Evolutionary conservation across 202 grass and related monocot species (phyloP), one percentile per base, ranked within the genome.

Genomic region (Schoenoplectus triqueter): DNA sequence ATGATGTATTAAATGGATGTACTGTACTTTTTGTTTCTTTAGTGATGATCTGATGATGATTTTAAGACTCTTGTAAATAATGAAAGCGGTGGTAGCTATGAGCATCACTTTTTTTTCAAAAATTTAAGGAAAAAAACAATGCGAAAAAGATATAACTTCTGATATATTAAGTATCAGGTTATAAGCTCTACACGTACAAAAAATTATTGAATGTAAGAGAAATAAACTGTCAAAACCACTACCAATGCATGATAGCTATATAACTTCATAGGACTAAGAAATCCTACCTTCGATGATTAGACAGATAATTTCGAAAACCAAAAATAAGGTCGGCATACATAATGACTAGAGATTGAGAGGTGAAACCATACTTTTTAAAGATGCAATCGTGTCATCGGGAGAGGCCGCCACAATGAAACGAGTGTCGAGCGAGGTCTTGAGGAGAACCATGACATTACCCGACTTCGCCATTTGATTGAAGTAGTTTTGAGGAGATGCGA

Each of bases 401-500:
- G 87, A 85, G 70, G 86, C 82, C 20, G 67, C 7, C 55, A 94
- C 21, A 19, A 69, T 90, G 61, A 99, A 86, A 69, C 63, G 61
- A 57, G 90, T 96, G 75, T 80, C 87, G 40, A 99, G 81, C 41
- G 86, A 82, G 8, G 96, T 92, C 64, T 92, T 80, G 9, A 96
- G 8, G 83, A 89, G 96, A 8, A 98, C 66, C 47, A 81, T 31
- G 10, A 92, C 2, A 17, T 41, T 19, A 50, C 2, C 62, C 65
- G 76, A 69, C 50, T 15, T 71, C 45, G 66, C 81, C 60, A 52
- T 79, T 80, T 0, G 10, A 41, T 62, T 2, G 78, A 22, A 55
- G 63, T 14, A 40, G 10, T 59, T 81, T 70, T 81, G n/a, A 44
- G 57, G 76, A 21, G 45, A 54, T 67, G 63, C 82, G 65, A 78